These are phyloP conservation scores for Gossypium herbaceum DNA, from an alignment of 345 rosid genomes.

Conservation along the genomic window DNA sequence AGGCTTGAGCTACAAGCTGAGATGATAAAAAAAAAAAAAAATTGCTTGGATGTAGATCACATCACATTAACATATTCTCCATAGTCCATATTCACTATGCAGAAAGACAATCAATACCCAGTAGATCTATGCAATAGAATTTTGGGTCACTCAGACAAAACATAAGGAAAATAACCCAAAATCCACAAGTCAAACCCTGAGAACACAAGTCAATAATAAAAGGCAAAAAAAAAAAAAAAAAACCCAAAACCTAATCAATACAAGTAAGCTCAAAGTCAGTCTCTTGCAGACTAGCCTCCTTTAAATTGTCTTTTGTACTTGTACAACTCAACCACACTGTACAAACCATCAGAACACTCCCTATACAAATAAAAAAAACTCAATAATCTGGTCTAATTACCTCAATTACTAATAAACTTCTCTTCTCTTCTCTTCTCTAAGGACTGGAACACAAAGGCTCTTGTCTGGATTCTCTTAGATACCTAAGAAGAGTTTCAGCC, in stretches of 20 bases:
- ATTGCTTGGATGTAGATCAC: background rate
- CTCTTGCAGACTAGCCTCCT: conserved; percentile 24
- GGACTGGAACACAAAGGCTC: conserved; percentile 57
- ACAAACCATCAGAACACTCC: conserved; percentile 47
- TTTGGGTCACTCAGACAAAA: conserved; percentile 29
- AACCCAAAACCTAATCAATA: conserved; percentile 35
- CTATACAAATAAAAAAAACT: conserved; percentile 24
- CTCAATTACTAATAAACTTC: conserved; percentile 16
- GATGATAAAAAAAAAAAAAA: background rate
- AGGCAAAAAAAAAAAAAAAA: background rate
- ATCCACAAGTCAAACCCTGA: conserved; percentile 18
- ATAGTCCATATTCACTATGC: conserved; percentile 13
- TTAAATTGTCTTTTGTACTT: conserved; percentile 12
- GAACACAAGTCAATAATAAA: conserved; percentile 7
- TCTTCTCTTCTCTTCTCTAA: conserved; percentile 18
- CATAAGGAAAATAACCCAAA: conserved; percentile 23
- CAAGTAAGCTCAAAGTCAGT: conserved; percentile 32
- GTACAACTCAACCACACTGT: conserved; percentile 41
- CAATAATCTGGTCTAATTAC: conserved; percentile 19
- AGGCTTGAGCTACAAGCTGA: conserved; percentile 8
- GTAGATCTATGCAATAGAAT: conserved; percentile 13
- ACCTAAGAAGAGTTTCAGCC: conserved; percentile 86
- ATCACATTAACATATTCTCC: conserved; percentile 8
- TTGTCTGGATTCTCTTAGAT: conserved; percentile 68
- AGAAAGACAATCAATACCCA: conserved; percentile 22